Evolutionary conservation across 176 grass and related monocot genomes (phyloP), one percentile per base, ranked within the genome.

Genomic region (Hyparrhenia diplandra): DNA sequence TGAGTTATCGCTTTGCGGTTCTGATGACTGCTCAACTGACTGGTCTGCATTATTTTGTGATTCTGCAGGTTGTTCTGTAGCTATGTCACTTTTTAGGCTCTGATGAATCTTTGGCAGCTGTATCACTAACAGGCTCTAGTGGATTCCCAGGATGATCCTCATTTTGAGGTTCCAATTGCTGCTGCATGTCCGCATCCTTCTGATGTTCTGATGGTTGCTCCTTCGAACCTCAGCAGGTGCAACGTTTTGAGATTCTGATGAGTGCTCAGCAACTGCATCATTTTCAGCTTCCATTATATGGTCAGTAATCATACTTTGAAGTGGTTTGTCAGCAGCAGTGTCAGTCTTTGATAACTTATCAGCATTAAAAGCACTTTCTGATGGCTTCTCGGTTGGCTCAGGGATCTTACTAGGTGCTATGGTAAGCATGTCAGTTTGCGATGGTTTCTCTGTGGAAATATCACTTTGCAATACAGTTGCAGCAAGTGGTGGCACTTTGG

Each of bases 361-460:
- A 58, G 14, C 75, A 80, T 80, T 62, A 64, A 54, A 55, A 76
- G 29, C 23, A 46, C 18, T 85, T 89, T 85, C 87, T 47, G 57
- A 59, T 71, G 8, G n/a, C 29, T 85, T 85, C 58, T 83, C 37
- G 28, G 59, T n/a, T 23, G 24, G 27, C 20, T 25, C 68, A 28
- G 59, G 39, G 46, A 12, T 45, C 46, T 59, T 60, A 80, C 60
- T 80, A 59, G 69, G 36, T 58, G 24, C 21, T 28, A 27, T 40
- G 6, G 27, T 36, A 74, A 27, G 35, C 69, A 46, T 59, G 10
- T 41, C 77, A 75, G 47, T 86, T 45, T 69, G 45, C 9, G n/a
- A 59, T 52, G 47, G 23, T 69, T 67, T 67, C 17, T 69, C 62
- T 60, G 29, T 51, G 49, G 63, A 68, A 81, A 76, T 13, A 51